These are phyloP conservation scores for Teratosphaeria pseudoeucalypti DNA, from an alignment of 2,329 filamentous ascomycete genomes.

Conservation along the genomic window DNA sequence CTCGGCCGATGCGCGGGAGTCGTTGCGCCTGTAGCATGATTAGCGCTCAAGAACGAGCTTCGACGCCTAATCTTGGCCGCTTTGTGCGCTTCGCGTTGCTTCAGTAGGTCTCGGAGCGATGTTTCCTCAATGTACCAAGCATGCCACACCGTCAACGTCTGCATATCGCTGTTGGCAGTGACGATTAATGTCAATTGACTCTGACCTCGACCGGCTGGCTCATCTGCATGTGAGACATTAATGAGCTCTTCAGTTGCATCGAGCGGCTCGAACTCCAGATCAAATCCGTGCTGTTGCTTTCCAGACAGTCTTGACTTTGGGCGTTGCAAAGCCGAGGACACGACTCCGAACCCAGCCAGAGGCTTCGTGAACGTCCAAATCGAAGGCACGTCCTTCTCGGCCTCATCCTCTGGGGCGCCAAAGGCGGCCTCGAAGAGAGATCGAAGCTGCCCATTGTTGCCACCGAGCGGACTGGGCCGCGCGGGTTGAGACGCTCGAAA, in stretches of 20 bases:
- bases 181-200: slow-evolving; percentile 57
- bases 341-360: slow-evolving; percentile 71
- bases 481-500: slow-evolving; percentile 13
- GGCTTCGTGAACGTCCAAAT: slow-evolving; percentile 80
- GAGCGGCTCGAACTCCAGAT: slow-evolving; percentile 51
- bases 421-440: slow-evolving; percentile 19
- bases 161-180: slow-evolving; percentile 67
- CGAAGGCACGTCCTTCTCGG: slow-evolving; percentile 51
- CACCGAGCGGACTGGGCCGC: slow-evolving; percentile 15
- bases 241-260: slow-evolving; percentile 72
- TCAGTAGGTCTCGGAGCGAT: slow-evolving; percentile 35
- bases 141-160: slow-evolving; percentile 75
- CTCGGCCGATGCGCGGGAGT: slow-evolving; percentile 59
- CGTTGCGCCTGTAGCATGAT: slow-evolving; percentile 53
- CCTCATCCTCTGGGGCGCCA: slow-evolving; percentile 5
- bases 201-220: slow-evolving; percentile 28
- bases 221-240: slow-evolving; percentile 61
- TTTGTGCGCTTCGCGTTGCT: slow-evolving; percentile 29
- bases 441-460: slow-evolving; percentile 13
- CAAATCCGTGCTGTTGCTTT: slow-evolving; percentile 11
- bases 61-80: slow-evolving; percentile 47
- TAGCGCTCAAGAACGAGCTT: slow-evolving; percentile 48
- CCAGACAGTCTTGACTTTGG: slow-evolving; percentile 14
- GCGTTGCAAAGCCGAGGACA: slow-evolving; percentile 32
- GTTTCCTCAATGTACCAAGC: slow-evolving; percentile 65